Percentiles rank a stretch among this genome's conserved stretches.
These are phyloP conservation scores for Primulina huaijiensis DNA, from an alignment of 257 asterid species.

Conservation along the genomic window DNA sequence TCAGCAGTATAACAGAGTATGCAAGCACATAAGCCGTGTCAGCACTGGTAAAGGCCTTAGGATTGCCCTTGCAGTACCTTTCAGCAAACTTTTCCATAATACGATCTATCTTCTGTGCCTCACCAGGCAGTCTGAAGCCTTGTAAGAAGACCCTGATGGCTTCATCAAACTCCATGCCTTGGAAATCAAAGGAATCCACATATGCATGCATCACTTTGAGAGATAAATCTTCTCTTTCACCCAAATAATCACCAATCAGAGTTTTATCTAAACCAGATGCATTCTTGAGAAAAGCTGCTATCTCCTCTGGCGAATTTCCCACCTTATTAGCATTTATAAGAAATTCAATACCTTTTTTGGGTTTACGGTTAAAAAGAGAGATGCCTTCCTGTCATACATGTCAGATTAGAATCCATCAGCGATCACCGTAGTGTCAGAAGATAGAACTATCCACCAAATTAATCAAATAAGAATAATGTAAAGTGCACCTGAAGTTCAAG, in stretches of 20 bases:
- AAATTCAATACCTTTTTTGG: slow-evolving; percentile 93
- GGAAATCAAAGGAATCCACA: slow-evolving; percentile 95
- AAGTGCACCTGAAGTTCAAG: slow-evolving; percentile 92
- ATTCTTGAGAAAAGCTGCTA: slow-evolving; percentile 81
- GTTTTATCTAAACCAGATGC: slow-evolving; percentile 85
- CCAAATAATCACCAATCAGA: slow-evolving; percentile 93
- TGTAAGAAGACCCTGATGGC: slow-evolving; percentile 88
- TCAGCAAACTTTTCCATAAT: slow-evolving; percentile 99
- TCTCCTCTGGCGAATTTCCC: slow-evolving; percentile 84
- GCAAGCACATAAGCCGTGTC: slow-evolving; percentile 99
- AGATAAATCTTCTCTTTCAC: slow-evolving; percentile 97
- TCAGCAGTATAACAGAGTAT: slow-evolving; percentile 91
- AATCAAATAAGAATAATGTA: slow-evolving; percentile 24
- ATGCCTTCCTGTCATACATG: slow-evolving; percentile 91
- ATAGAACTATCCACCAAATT: slow-evolving; percentile 20
- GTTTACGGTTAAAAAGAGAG: slow-evolving; percentile 94
- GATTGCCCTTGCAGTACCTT: slow-evolving; percentile 92
- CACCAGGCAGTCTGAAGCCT: slow-evolving; percentile 97
- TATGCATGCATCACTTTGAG: slow-evolving; percentile 97
- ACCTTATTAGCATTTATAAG: slow-evolving; percentile 91
- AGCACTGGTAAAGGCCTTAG: slow-evolving; percentile 86
- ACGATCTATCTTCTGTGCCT: slow-evolving; percentile 98
- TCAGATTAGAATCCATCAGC: slow-evolving; percentile 29
- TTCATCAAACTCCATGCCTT: slow-evolving; percentile 90
- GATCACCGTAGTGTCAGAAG: slow-evolving; percentile 21